Evolutionary conservation across 345 rosid species (phyloP), one percentile per base, ranked within the genome.

Genomic region (Fremontodendron californicum): DNA sequence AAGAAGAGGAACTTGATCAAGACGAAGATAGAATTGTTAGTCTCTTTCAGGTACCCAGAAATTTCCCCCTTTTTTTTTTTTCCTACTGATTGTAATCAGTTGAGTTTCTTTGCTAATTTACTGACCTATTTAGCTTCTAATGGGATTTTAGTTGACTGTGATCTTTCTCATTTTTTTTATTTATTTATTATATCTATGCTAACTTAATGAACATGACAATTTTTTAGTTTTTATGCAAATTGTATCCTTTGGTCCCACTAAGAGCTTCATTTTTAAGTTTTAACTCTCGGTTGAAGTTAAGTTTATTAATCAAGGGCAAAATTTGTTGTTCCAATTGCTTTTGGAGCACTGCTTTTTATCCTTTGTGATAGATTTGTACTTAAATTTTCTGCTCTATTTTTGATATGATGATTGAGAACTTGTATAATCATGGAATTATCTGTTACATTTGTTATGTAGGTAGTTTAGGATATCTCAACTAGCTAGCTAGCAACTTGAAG

Each of bases 11-110:
- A 52, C 82, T 88, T 39, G 90, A 87, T 67, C 83, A 80, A 83
- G 93, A 90, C 81, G 99, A 93, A 82, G 93, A 90, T 31, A 85
- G 93, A 78, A 79, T 84, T 33, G 90, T 92, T 78, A 25, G 74
- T 64, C 92, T 92, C 79, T 95, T 95, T 80, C 89, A 95, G 98
- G 98, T 94, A 11, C 48, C 15, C 15, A 31, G 23, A 25, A 46
- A 2, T 40, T 62, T 66, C 19, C n/a, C n/a, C n/a, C n/a, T n/a
- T n/a, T n/a, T n/a, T 25, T 12, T 5, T 45, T 12, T 46, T 9
- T n/a, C 33, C 52, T 8, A 6, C 43, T 39, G 58, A 27, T 48
- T 12, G 31, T 25, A 10, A 42, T 66, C 40, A 6, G 6, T 9
- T 27, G 23, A 2, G 27, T 8, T 4, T 52, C 55, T 16, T 49